Evolutionary conservation across 345 rosid species (phyloP).

Genomic region (Corchorus capsularis): DNA sequence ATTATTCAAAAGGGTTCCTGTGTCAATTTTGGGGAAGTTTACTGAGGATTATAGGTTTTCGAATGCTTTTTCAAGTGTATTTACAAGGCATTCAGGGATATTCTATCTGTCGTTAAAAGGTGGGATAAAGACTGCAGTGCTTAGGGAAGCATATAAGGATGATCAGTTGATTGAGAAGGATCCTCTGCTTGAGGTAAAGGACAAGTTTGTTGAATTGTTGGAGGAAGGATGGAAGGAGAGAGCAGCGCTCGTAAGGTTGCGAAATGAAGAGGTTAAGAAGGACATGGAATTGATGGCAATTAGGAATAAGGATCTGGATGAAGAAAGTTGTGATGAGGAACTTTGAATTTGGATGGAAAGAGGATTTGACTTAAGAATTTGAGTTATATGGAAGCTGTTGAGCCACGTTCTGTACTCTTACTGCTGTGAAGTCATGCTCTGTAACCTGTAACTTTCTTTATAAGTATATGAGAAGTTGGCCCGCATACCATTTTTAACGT

Average conservation of each 20-base stretch:
- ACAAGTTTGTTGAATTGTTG: conserved; percentile 59
- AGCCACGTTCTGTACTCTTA: too few species aligned
- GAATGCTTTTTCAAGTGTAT: conserved; percentile 67
- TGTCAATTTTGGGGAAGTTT: conserved; percentile 84
- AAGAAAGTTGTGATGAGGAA: conserved; percentile 30
- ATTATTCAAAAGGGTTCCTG: conserved; percentile 72
- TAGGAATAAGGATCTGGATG: conserved; percentile 22
- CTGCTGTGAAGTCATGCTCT: too few species aligned
- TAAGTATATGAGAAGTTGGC: too few species aligned
- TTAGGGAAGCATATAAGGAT: conserved; percentile 76
- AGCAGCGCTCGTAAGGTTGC: conserved; percentile 41
- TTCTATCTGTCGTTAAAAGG: conserved; percentile 91
- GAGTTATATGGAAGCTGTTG: too few species aligned
- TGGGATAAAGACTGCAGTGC: conserved; percentile 74
- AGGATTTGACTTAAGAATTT: not conserved
- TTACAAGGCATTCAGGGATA: conserved; percentile 87
- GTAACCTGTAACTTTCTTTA: too few species aligned
- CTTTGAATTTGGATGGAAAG: conserved; percentile 9
- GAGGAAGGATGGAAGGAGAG: conserved; percentile 74
- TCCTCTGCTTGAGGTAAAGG: conserved; percentile 69
- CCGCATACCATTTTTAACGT: too few species aligned
- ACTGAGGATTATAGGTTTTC: conserved; percentile 74
- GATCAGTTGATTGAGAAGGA: conserved; percentile 63
- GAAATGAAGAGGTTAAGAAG: conserved; percentile 43
- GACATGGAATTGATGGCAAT: conserved; percentile 44